A percentile compares a stretch with the other conserved stretches of the same genome.
These are phyloP conservation scores for Neurospora sp. DNA, from an alignment of 495 filamentous ascomycete species.

Conservation along the genomic window DNA sequence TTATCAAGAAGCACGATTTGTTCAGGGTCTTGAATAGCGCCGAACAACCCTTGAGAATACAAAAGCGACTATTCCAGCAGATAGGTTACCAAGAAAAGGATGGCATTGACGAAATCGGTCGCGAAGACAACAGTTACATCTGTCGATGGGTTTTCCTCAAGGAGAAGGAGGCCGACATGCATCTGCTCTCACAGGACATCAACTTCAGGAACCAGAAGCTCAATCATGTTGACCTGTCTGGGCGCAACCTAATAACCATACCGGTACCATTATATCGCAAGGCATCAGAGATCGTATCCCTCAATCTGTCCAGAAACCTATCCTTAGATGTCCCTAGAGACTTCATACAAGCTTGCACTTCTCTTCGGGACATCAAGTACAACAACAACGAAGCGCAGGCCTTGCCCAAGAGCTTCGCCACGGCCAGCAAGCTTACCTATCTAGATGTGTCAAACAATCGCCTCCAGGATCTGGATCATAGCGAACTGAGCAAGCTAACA, in stretches of 20 bases:
- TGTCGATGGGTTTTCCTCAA: slow-evolving; percentile 92
- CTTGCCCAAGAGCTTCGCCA: slow-evolving; percentile 74
- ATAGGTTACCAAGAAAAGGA: slow-evolving; percentile 85
- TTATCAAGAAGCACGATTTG: slow-evolving; percentile 88
- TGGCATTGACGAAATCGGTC: slow-evolving; percentile 85
- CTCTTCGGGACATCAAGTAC: slow-evolving; percentile 89
- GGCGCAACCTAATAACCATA: slow-evolving; percentile 89
- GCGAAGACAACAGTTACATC: slow-evolving; percentile 94
- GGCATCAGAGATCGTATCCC: slow-evolving; percentile 82
- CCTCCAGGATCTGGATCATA: slow-evolving; percentile 76
- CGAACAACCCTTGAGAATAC: slow-evolving; percentile 82
- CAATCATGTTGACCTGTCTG: slow-evolving; percentile 84
- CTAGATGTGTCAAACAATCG: slow-evolving; percentile 93
- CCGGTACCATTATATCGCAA: slow-evolving; percentile 89
- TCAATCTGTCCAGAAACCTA: slow-evolving; percentile 87
- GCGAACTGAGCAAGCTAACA: slow-evolving; percentile 50
- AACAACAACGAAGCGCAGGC: slow-evolving; percentile 82
- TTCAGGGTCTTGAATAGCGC: slow-evolving; percentile 64
- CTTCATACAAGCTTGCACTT: slow-evolving; percentile 88
- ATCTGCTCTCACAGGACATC: slow-evolving; percentile 50
- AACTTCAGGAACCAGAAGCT: slow-evolving; percentile 80
- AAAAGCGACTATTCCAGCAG: slow-evolving; percentile 86
- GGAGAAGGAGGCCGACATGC: slow-evolving; percentile 73
- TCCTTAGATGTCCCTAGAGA: slow-evolving; percentile 90
- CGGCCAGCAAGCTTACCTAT: slow-evolving; percentile 72